These are phyloP conservation scores for Collybia sp. DNA, from an alignment of 768 basidiomycete genomes.

Conservation along the genomic window DNA sequence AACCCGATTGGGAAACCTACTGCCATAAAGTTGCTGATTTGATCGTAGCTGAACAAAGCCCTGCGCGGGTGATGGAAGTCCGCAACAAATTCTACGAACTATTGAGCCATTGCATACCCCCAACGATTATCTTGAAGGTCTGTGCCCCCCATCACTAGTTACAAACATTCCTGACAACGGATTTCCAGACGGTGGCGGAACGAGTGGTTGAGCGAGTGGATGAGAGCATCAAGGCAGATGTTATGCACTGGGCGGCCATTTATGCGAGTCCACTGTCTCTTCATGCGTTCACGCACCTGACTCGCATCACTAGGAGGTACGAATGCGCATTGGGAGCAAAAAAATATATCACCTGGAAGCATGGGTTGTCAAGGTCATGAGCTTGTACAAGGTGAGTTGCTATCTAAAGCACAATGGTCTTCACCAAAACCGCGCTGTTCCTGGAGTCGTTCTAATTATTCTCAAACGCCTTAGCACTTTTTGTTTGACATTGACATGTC, in stretches of 20 bases:
- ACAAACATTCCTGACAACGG: not conserved
- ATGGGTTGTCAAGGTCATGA: slow-evolving; percentile 97
- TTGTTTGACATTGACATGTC: slow-evolving; percentile 59
- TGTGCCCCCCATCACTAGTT: slow-evolving; percentile 10
- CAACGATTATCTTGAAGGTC: slow-evolving; percentile 88
- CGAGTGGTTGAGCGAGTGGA: slow-evolving; percentile 85
- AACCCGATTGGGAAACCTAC: slow-evolving; percentile 99
- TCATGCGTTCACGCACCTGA: slow-evolving; percentile 1
- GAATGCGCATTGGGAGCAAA: slow-evolving; percentile 86
- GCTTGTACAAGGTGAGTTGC: slow-evolving; percentile 66
- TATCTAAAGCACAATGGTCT: not conserved
- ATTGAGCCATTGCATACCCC: slow-evolving; percentile 94
- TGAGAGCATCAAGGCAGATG: slow-evolving; percentile 84
- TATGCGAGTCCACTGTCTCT: slow-evolving; percentile 54
- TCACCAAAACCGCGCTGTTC: too few species aligned
- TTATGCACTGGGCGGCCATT: slow-evolving; percentile 97
- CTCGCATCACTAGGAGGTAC: slow-evolving; percentile 63
- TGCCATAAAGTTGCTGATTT: slow-evolving; percentile 88
- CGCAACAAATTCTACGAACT: slow-evolving; percentile 93
- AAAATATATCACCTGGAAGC: slow-evolving; percentile 97
- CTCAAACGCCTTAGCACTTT: slow-evolving; percentile 51
- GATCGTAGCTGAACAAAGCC: slow-evolving; percentile 86
- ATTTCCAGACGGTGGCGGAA: slow-evolving; percentile 79
- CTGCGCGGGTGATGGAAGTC: slow-evolving; percentile 87
- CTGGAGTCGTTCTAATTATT: slow-evolving; percentile 4